Base-by-base conservation (phyloP, 2,329 filamentous ascomycete species). In the Aspergillus aculeatinus region DNA sequence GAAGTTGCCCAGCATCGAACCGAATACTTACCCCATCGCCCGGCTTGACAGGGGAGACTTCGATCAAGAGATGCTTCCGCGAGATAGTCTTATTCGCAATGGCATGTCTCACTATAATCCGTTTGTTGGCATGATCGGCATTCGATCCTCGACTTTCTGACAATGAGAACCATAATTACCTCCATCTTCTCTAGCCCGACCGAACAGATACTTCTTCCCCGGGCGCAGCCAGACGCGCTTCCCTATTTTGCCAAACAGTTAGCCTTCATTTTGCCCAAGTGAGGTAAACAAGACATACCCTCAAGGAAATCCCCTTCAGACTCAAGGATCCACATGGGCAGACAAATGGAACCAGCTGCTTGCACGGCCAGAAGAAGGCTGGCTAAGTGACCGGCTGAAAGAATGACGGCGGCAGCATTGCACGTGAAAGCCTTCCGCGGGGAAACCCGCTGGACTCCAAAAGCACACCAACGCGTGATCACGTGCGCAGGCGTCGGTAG, bases 61-160 rank as follows among this genome's bases (percentile, higher is more conserved):
- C 83, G 54, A 99, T 87, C 33, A 88, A 88, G 65, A 97, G 79
- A 76, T 99, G 95, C 70, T 95, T 91, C 59, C 94, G 85, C 33
- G 95, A 99, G 52, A 99, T 90, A 1, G 89, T 89, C 70, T 90
- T 91, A 70, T 95, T 85, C 5, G 88, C 85, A 66, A 96, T 90
- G 25, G 85, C 87, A 66, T 90, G 86, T 3, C 86, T 85, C 57
- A 85, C 88, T 90, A 65, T 9, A 55, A 5, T n/a, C 11, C 10
- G 31, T 10, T 3, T 25, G 19, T 61, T 11, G 60, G 51, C 7
- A 23, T 60, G 12, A 25, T 39, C 7, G 16, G 7, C 19, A 39
- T 16, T 21, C 14, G 14, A 21, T 16, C 59, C 4, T 3, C 56
- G 10, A 44, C 23, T 12, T 35, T 48, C 11, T 19, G 16, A 1